phyloP scores from a whole-genome alignment of 208 protist genomes.

The Phytomonas francai region DNA sequence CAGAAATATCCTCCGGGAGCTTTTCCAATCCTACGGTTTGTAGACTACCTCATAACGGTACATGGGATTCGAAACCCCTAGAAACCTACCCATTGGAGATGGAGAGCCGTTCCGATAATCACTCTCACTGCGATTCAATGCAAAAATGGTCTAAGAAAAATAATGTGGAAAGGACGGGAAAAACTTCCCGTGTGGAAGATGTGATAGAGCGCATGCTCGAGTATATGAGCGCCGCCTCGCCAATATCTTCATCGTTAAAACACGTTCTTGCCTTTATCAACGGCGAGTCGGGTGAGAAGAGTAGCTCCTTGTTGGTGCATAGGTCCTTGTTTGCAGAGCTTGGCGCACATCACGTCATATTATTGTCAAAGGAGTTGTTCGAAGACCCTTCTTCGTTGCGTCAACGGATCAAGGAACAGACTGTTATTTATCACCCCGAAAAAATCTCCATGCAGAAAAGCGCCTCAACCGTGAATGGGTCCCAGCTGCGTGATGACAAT shows the following conservation, averaged over 20 bases:
- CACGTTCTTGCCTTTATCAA: constrained; percentile 69
- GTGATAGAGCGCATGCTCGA: too few relatives aligned
- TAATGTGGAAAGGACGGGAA: too few relatives aligned
- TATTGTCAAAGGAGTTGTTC: constrained; percentile 42
- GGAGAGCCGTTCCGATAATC: too few relatives aligned
- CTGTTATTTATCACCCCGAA: constrained; percentile 28
- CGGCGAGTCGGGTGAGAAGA: constrained; percentile 46
- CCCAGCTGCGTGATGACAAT: neutral
- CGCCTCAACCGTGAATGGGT: neutral
- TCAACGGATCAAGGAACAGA: constrained; percentile 46
- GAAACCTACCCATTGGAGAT: too few relatives aligned
- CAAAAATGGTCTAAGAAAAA: too few relatives aligned
- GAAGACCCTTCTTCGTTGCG: constrained; percentile 31
- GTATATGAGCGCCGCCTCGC: too few relatives aligned
- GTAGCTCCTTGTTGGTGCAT: constrained; percentile 23
- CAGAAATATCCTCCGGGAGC: too few relatives aligned
- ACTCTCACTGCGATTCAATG: too few relatives aligned
- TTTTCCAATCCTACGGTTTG: too few relatives aligned
- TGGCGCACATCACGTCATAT: constrained; percentile 40
- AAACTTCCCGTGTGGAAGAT: too few relatives aligned
- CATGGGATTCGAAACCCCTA: too few relatives aligned
- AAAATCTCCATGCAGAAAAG: neutral
- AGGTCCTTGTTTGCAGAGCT: constrained; percentile 31
- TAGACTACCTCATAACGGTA: too few relatives aligned
- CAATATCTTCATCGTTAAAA: constrained; percentile 12